Conservation (phyloP, 2,329 filamentous ascomycete genomes). For the Talaromyces sp. region DNA sequence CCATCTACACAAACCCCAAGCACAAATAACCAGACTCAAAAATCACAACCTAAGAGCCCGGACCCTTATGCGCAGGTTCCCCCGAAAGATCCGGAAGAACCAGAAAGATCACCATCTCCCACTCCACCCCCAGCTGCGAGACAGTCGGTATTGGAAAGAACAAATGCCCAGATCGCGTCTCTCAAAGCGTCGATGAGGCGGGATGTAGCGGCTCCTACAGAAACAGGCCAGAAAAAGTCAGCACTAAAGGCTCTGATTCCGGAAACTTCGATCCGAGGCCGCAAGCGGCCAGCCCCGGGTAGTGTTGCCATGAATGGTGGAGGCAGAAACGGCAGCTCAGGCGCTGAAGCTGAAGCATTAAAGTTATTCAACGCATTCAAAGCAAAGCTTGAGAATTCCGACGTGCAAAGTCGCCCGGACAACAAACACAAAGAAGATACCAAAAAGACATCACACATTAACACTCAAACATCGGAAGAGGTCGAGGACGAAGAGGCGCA, state of each 20-base stretch:
- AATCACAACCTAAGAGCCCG: slow-evolving; percentile 33
- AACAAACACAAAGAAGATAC: slow-evolving; percentile 16
- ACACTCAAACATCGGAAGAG: slow-evolving; percentile 3
- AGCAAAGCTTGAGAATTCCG: slow-evolving; percentile 59
- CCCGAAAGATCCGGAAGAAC: slow-evolving; percentile 41
- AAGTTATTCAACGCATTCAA: slow-evolving; percentile 74
- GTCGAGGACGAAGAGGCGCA: slow-evolving; percentile 59
- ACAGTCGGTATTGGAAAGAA: slow-evolving; percentile 36
- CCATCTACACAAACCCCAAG: slow-evolving; percentile 29
- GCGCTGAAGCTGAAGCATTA: slow-evolving; percentile 59
- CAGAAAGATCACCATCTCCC: slow-evolving; percentile 29
- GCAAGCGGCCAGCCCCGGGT: slow-evolving; percentile 39
- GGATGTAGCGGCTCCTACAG: slow-evolving; percentile 28
- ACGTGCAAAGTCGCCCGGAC: slow-evolving; percentile 21
- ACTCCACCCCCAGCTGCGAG: slow-evolving; percentile 26
- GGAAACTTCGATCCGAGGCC: slow-evolving; percentile 43
- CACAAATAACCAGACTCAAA: slow-evolving; percentile 24
- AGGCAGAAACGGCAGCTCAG: slow-evolving; percentile 40
- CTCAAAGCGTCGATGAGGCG: slow-evolving; percentile 47
- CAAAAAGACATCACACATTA: neutral
- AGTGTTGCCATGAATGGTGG: slow-evolving; percentile 20
- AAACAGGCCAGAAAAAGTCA: slow-evolving; percentile 39
- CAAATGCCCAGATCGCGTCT: slow-evolving; percentile 42
- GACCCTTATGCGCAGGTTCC: slow-evolving; percentile 43
- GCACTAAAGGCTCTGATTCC: slow-evolving; percentile 47